phyloP scores from a whole-genome alignment of 805 yeast species.

The Metschnikowia anglica region DNA sequence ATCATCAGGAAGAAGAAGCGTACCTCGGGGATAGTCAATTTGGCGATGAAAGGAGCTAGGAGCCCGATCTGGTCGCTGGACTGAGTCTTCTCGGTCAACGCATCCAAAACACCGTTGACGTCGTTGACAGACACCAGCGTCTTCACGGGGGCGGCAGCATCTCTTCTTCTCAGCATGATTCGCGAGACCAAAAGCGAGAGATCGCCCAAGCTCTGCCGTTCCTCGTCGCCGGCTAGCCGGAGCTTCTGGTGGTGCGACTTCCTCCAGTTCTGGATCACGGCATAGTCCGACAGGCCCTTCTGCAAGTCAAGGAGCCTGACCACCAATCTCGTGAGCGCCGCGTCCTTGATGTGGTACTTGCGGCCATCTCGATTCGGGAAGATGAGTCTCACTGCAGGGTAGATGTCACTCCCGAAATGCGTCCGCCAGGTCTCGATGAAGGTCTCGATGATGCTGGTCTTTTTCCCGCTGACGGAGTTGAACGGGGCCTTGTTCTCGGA shows the following conservation, averaged over 20 bases:
- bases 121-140: conserved; percentile 27
- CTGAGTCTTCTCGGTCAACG: conserved; percentile 25
- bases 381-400: conserved; percentile 61
- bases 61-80: conserved; percentile 41
- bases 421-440: conserved; percentile 34
- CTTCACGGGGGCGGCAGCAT: conserved; percentile 37
- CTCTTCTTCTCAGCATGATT: conserved; percentile 54
- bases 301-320: conserved; percentile 57
- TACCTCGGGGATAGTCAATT: conserved; percentile 60
- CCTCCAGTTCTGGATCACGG: conserved; percentile 38
- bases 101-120: conserved; percentile 33
- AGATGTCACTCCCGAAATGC: conserved; percentile 50
- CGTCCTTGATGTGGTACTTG: conserved; percentile 63
- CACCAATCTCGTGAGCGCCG: conserved; percentile 48
- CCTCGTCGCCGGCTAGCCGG: conserved; percentile 43
- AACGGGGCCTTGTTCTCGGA: conserved; percentile 21
- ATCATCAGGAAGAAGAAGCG: conserved; percentile 68
- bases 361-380: conserved; percentile 66
- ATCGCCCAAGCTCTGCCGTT: conserved; percentile 31
- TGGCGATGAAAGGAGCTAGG: conserved; percentile 49
- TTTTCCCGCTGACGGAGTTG: conserved; percentile 19
- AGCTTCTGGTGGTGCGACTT: conserved; percentile 34
- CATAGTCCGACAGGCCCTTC: conserved; percentile 59
- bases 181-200: conserved; percentile 50
- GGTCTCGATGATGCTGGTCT: conserved; percentile 21